phyloP scores from a whole-genome alignment of 164 flowering plant species.

The Annona squamosa region DNA sequence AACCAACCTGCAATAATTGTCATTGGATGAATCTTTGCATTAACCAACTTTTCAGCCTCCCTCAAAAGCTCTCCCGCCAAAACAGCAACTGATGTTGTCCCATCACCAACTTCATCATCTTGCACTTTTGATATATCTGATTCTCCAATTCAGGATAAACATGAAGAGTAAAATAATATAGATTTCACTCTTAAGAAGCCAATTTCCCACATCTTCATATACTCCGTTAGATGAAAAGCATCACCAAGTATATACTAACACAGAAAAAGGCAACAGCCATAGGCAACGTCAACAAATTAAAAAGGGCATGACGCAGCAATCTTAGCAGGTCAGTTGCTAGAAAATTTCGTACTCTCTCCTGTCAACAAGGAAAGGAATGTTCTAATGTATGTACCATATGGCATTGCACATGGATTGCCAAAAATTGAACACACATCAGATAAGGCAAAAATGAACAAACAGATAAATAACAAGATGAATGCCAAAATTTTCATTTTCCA shows the following conservation, averaged over 20 bases:
- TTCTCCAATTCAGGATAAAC: constrained; percentile 24
- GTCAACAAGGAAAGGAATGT: background rate
- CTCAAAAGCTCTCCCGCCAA: constrained; percentile 94
- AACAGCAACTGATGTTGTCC: constrained; percentile 97
- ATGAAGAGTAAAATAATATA: background rate
- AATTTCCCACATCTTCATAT: background rate
- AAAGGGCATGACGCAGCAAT: too few species aligned
- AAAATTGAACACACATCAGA: too few species aligned
- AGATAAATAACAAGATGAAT: too few species aligned
- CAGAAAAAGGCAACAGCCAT: background rate
- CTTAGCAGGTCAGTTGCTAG: background rate
- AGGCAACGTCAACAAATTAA: too few species aligned
- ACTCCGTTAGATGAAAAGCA: background rate
- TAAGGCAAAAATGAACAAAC: too few species aligned
- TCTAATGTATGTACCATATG: background rate
- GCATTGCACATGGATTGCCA: too few species aligned
- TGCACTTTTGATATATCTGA: constrained; percentile 95
- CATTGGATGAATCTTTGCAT: constrained; percentile 93
- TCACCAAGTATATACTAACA: background rate
- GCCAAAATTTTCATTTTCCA: background rate
- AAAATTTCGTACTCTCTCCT: background rate
- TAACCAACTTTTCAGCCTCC: constrained; percentile 89
- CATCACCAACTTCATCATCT: constrained; percentile 99
- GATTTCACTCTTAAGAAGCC: background rate
- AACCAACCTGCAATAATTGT: constrained; percentile 80